phyloP scores from a whole-genome alignment of 2,329 filamentous ascomycete species.

The Pseudogymnoascus verrucosus region DNA sequence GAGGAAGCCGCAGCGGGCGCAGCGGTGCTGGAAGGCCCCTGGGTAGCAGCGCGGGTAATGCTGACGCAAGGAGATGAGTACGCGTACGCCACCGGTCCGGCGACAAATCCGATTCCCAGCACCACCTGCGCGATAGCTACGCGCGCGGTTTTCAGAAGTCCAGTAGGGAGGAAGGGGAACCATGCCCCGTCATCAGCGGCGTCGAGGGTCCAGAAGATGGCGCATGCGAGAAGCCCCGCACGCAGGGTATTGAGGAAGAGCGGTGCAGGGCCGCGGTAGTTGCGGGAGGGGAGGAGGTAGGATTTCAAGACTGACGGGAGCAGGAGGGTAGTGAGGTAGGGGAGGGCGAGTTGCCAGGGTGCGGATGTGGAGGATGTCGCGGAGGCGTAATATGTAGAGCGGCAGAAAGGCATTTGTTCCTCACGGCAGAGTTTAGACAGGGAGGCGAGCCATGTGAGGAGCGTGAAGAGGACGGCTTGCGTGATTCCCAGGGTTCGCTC shows the following conservation, averaged over 20 bases:
- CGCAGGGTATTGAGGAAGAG: constrained; percentile 81
- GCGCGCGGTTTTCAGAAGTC: constrained; percentile 62
- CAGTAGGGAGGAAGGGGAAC: constrained; percentile 52
- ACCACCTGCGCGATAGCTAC: constrained; percentile 73
- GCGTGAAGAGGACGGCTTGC: constrained; percentile 75
- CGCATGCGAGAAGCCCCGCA: constrained; percentile 63
- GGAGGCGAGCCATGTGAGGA: constrained; percentile 72
- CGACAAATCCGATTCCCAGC: constrained; percentile 71
- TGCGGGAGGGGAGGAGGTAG: constrained; percentile 74
- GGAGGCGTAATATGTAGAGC: constrained; percentile 91
- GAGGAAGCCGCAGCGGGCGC: constrained; percentile 10
- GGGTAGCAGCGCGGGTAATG: constrained; percentile 39
- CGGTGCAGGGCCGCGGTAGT: constrained; percentile 78
- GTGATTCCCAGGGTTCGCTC: constrained; percentile 67
- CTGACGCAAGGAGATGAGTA: constrained; percentile 81
- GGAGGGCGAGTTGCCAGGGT: constrained; percentile 77
- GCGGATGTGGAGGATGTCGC: constrained; percentile 87
- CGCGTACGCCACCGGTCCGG: constrained; percentile 75
- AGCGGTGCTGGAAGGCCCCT: constrained; percentile 27
- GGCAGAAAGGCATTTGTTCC: constrained; percentile 96
- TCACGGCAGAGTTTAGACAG: constrained; percentile 90
- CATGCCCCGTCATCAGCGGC: constrained; percentile 80
- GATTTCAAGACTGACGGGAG: constrained; percentile 70
- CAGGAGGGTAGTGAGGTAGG: constrained; percentile 62
- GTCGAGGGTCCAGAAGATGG: constrained; percentile 82